These are phyloP conservation scores for Globisporangium uncinulatum DNA, from an alignment of 352 stramenopile species.

Conservation along the genomic window DNA sequence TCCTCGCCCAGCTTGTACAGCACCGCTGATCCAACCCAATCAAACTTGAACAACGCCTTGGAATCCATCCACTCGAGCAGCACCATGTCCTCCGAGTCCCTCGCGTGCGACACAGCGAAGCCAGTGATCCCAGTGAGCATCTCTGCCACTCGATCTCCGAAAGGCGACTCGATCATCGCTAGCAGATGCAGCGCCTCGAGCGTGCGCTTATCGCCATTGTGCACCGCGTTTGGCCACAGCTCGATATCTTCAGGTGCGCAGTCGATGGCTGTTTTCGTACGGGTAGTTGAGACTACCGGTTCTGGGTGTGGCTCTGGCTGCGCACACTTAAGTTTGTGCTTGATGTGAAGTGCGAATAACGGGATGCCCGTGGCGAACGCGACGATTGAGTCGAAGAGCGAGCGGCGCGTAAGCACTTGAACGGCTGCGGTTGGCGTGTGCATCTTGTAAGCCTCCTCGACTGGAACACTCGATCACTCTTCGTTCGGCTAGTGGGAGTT, in stretches of 20 bases:
- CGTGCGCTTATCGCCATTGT: neutral
- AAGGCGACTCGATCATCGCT: neutral
- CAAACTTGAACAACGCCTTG: neutral
- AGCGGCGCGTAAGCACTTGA: too few species aligned
- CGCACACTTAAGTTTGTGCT: too few species aligned
- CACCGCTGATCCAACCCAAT: too few species aligned
- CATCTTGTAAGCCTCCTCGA: too few species aligned
- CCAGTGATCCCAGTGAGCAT: neutral
- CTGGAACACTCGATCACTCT: too few species aligned
- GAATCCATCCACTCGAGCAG: slow-evolving; percentile 4
- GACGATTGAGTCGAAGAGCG: too few species aligned
- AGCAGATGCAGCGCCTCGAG: slow-evolving; percentile 3
- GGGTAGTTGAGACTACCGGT: neutral
- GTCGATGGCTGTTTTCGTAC: too few species aligned
- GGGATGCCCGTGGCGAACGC: too few species aligned
- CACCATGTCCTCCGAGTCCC: neutral
- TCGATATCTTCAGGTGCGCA: neutral
- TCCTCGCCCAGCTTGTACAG: neutral
- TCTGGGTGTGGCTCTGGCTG: too few species aligned
- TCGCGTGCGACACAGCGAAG: neutral
- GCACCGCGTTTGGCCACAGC: slow-evolving; percentile 1
- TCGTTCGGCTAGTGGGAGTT: too few species aligned
- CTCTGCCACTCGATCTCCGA: neutral
- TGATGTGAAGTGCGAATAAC: too few species aligned
- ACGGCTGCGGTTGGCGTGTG: too few species aligned